These are phyloP conservation scores for Rhynchospora tenuis DNA, from an alignment of 176 grass and related monocot species.

Conservation along the genomic window DNA sequence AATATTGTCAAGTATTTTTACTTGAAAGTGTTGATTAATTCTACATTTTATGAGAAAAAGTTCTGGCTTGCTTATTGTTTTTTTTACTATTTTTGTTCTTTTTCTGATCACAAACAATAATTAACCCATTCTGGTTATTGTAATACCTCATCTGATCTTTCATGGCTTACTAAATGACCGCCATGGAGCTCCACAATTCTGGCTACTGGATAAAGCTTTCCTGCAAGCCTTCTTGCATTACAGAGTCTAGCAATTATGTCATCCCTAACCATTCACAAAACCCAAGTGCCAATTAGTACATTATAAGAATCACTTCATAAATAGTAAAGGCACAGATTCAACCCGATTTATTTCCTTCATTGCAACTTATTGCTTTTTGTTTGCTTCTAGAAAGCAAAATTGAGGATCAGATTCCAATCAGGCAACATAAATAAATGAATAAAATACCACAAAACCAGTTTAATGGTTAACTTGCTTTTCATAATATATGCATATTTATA, in stretches of 20 bases:
- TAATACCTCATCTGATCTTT: constrained; percentile 58
- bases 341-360: neutral
- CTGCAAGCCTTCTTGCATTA: constrained; percentile 55
- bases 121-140: neutral
- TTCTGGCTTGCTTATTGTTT: neutral
- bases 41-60: neutral
- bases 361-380: neutral
- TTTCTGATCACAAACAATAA: neutral
- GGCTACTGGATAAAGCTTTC: constrained; percentile 59
- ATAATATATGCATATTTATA: neutral
- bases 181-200: constrained; percentile 72
- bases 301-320: neutral
- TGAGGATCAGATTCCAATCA: neutral
- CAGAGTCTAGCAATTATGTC: constrained; percentile 64
- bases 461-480: neutral
- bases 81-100: neutral
- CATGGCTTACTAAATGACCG: constrained; percentile 64
- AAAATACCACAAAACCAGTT: neutral
- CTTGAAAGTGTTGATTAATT: neutral
- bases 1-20: neutral
- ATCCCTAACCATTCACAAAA: constrained; percentile 32
- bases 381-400: no score
- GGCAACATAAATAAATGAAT: neutral
- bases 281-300: neutral
- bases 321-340: neutral